phyloP scores from a whole-genome alignment of 257 asterid species.

The Solanum lycopersicoides region DNA sequence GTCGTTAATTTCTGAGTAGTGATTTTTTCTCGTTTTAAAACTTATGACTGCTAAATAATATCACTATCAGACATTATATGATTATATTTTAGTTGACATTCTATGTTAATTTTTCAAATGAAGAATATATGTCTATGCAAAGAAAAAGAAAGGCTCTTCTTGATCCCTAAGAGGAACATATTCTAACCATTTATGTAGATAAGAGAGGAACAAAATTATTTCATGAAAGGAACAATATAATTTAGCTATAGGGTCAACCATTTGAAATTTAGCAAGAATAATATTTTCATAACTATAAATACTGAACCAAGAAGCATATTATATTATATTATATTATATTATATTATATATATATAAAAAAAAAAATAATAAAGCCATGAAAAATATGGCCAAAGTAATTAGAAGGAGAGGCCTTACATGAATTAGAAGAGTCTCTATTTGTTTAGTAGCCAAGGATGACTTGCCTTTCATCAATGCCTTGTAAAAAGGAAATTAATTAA shows the following conservation, averaged over 20 bases:
- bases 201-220: background rate
- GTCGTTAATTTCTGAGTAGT: background rate
- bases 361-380: background rate
- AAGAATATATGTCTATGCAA: background rate
- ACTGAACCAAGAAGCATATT: background rate
- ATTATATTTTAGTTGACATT: background rate
- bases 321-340: background rate
- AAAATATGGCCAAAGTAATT: background rate
- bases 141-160: background rate
- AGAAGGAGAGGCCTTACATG: constrained; percentile 1
- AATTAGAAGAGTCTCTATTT: background rate
- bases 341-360: no score
- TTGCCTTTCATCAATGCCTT: background rate
- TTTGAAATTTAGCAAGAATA: background rate
- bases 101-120: background rate
- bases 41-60: background rate
- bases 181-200: background rate
- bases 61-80: background rate
- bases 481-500: background rate
- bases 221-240: background rate
- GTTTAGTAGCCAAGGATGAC: constrained; percentile 2
- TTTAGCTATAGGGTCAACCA: background rate
- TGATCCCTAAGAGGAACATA: background rate
- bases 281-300: background rate
- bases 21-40: background rate